Evolutionary conservation across 805 yeast species (phyloP), one percentile per base, ranked within the genome.

Genomic region (Candida patagonica): DNA sequence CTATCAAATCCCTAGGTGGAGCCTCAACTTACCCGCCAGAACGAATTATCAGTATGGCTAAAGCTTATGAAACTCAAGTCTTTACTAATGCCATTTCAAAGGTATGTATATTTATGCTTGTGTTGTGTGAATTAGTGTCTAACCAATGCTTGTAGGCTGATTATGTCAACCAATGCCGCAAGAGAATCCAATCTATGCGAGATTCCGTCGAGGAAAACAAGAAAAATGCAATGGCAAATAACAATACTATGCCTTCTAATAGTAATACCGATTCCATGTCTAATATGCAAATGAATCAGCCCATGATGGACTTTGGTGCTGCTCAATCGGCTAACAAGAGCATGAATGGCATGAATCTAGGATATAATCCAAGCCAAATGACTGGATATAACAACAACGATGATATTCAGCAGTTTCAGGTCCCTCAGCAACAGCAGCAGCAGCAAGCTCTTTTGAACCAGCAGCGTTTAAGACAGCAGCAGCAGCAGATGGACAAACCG

Each of bases 11-110:
- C 30, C 37, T 46, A 37, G 51, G 50, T 4, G n/a, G n/a, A n/a
- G n/a, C n/a, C n/a, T 53, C 55, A 10, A 44, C 45, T 12, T 50
- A 49, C 38, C 56, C 60, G 16, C 52, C 52, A 34, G 62, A 56
- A 23, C 53, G 56, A 29, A 46, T 60, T 21, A 40, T 55, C 6
- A 45, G 34, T 16, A 39, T 56, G 30, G 66, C 65, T 1, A 59
- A 49, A 37, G 50, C 53, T 35, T 55, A 52, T 40, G 66, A 62
- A 35, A 46, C 44, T 23, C 36, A 41, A 21, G 55, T 57, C 19
- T 60, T 47, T 46, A 45, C 41, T 26, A 44, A 50, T 21, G 51
- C 63, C 26, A 38, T 35, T 15, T 46, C 60, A 31, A 56, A 51
- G 49, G 52, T 50, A 39, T 50, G 57, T 50, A 48, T 29, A 30